A percentile compares a stretch with the other conserved stretches of the same genome.
phyloP scores from a whole-genome alignment of 2,329 filamentous ascomycete genomes.

The Curvularia verruculosa region DNA sequence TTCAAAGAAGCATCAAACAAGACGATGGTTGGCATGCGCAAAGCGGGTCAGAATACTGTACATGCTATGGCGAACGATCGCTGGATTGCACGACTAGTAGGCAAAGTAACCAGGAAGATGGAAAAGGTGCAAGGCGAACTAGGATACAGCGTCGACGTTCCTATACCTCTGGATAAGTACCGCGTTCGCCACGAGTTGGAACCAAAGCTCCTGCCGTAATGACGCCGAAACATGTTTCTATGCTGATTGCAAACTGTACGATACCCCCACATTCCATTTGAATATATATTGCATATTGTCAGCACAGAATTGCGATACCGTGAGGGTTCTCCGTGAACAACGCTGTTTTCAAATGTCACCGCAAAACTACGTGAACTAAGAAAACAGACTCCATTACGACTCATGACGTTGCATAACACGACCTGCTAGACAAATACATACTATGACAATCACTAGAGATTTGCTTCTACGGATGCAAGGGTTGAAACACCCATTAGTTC shows the following conservation, averaged over 20 bases:
- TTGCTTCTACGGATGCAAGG: too few relatives aligned
- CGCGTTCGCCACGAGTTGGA: conserved; percentile 42
- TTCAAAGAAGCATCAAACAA: conserved; percentile 44
- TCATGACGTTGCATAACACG: too few relatives aligned
- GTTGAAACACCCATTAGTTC: too few relatives aligned
- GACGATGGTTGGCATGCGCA: conserved; percentile 56
- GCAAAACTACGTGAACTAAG: too few relatives aligned
- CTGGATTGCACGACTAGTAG: conserved; percentile 62
- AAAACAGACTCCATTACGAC: too few relatives aligned
- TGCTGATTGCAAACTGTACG: conserved; percentile 3
- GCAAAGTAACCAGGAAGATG: conserved; percentile 57
- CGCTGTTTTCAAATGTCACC: too few relatives aligned
- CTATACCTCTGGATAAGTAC: conserved; percentile 52
- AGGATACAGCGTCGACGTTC: conserved; percentile 58
- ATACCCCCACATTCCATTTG: conserved; percentile 3
- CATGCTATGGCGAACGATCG: conserved; percentile 58
- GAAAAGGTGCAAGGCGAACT: conserved; percentile 58
- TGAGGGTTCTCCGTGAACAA: too few relatives aligned
- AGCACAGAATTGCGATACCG: too few relatives aligned
- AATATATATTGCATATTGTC: neutral
- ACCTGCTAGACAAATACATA: too few relatives aligned
- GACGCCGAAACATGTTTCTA: neutral
- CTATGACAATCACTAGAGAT: too few relatives aligned
- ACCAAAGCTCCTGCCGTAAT: conserved; percentile 46
- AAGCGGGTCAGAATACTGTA: conserved; percentile 51